Conservation (phyloP, 2,329 filamentous ascomycete genomes). For the Fusarium nygamai region DNA sequence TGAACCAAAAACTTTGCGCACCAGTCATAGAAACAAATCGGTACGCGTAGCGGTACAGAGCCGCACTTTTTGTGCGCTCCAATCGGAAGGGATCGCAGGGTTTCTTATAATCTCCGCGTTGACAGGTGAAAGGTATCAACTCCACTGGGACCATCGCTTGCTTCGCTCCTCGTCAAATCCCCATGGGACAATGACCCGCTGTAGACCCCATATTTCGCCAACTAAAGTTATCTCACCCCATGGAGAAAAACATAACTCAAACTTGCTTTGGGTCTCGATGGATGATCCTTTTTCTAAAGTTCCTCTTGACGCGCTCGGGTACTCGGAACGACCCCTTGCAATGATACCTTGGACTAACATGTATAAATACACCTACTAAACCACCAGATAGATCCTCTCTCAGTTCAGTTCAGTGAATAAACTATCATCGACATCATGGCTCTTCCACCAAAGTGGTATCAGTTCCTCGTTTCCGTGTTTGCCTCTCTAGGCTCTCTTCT, state of each 20-base stretch:
- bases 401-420: background rate
- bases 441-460: slow-evolving; percentile 56
- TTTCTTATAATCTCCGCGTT: background rate
- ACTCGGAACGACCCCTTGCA: slow-evolving; percentile 9
- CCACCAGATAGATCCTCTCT: background rate
- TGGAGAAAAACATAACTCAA: background rate
- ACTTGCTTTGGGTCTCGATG: background rate
- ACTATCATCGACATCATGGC: slow-evolving; percentile 46
- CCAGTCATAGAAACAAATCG: slow-evolving; percentile 3
- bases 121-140: background rate
- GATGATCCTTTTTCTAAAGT: background rate
- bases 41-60: background rate
- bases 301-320: background rate
- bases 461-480: slow-evolving; percentile 57
- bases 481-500: slow-evolving; percentile 21
- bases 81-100: background rate
- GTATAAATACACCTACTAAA: slow-evolving; percentile 12
- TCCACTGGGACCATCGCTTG: background rate
- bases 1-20: background rate
- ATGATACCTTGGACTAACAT: background rate
- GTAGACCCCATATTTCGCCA: slow-evolving; percentile 4
- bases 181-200: slow-evolving; percentile 16
- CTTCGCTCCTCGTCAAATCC: background rate
- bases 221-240: slow-evolving; percentile 4
- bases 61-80: slow-evolving; percentile 12